A percentile compares a stretch with the other conserved stretches of the same genome.
Conservation (phyloP, 495 filamentous ascomycete genomes). For the Trichodelitschia bisporula region DNA sequence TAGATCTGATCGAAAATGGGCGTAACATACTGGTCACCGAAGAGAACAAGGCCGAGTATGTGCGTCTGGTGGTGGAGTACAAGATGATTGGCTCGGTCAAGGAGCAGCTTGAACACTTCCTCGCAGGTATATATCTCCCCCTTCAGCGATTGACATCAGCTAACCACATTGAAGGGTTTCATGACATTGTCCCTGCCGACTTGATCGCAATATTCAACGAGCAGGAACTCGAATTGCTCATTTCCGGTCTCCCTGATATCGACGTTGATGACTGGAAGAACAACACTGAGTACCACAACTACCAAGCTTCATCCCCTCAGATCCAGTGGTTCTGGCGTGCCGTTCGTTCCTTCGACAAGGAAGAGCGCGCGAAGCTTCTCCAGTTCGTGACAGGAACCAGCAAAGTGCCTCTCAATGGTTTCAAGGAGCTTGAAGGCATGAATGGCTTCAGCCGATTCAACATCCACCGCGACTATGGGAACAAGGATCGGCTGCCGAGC, state of each 20-base stretch:
- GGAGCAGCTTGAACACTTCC: conserved; percentile 85
- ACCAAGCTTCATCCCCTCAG: conserved; percentile 77
- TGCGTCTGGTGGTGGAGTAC: conserved; percentile 82
- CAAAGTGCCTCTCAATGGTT: conserved; percentile 96
- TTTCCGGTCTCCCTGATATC: conserved; percentile 91
- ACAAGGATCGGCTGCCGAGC: conserved; percentile 86
- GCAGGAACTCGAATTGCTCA: conserved; percentile 88
- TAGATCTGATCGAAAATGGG: conserved; percentile 71
- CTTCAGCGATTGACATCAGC: no score
- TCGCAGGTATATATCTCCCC: conserved; percentile 42
- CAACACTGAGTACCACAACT: conserved; percentile 97
- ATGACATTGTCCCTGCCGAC: conserved; percentile 89
- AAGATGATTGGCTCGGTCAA: conserved; percentile 74
- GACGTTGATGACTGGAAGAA: conserved; percentile 98
- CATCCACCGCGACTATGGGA: conserved; percentile 95
- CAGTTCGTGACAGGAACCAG: conserved; percentile 97
- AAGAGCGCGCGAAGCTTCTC: conserved; percentile 88
- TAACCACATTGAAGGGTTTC: conserved; percentile 43
- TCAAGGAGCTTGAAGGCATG: conserved; percentile 98
- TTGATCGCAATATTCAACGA: conserved; percentile 96
- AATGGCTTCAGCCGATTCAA: conserved; percentile 97
- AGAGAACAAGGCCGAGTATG: conserved; percentile 96
- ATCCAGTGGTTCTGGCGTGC: conserved; percentile 99
- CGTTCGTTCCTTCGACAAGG: conserved; percentile 93
- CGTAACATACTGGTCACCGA: conserved; percentile 85